phyloP scores from a whole-genome alignment of 108 stramenopile species.

The Cyclotella baltica region DNA sequence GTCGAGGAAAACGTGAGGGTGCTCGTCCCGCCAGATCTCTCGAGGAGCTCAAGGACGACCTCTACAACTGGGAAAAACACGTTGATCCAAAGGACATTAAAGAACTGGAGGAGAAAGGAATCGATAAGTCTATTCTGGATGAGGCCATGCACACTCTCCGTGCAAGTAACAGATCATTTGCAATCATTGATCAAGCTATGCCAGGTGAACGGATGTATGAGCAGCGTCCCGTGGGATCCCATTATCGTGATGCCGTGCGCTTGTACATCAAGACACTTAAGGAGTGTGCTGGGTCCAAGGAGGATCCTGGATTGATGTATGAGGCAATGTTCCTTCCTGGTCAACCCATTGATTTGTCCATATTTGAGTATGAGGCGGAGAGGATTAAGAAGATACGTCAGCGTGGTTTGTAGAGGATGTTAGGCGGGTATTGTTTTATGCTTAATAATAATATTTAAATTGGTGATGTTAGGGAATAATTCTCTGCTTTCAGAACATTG shows the following conservation, averaged over 20 bases:
- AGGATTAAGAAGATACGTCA: constrained; percentile 53
- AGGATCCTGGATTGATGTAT: constrained; percentile 75
- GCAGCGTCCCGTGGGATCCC: constrained; percentile 58
- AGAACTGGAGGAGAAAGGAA: constrained; percentile 58
- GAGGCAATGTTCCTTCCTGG: constrained; percentile 70
- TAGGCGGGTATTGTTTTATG: too few species aligned
- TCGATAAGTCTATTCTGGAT: constrained; percentile 70
- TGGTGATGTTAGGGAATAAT: too few species aligned
- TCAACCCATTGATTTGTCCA: constrained; percentile 66
- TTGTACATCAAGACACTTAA: constrained; percentile 58
- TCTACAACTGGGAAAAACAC: constrained; percentile 83
- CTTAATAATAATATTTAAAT: too few species aligned
- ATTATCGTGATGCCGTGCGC: constrained; percentile 52
- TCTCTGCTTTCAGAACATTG: too few species aligned
- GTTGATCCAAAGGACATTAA: constrained; percentile 82
- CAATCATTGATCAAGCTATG: constrained; percentile 73
- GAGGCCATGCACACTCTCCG: constrained; percentile 75
- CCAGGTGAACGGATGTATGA: constrained; percentile 66
- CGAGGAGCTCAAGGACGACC: constrained; percentile 70
- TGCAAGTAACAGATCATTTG: constrained; percentile 75
- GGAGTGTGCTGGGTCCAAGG: constrained; percentile 48
- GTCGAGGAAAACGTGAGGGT: constrained; percentile 48
- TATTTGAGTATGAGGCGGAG: constrained; percentile 70
- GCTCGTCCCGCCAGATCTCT: constrained; percentile 64
- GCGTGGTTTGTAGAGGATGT: constrained; percentile 32